Base-by-base conservation (phyloP, 2,329 filamentous ascomycete species). In the Thermoascus crustaceus region DNA sequence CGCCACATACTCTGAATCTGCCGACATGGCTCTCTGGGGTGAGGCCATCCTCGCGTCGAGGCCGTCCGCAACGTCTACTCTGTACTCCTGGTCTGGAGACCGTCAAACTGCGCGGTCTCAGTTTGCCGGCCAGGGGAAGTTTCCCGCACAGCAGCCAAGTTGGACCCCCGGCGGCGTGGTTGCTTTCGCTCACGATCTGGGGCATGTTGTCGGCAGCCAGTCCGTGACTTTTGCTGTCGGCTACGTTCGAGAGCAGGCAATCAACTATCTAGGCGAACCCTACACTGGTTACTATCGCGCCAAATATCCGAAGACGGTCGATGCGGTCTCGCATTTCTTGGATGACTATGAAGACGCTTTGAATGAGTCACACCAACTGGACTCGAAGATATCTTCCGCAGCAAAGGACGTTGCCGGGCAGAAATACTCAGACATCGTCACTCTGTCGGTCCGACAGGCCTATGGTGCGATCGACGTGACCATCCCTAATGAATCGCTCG, bases 11-110 rank as follows among this genome's bases (percentile, higher is more conserved):
- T 37, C 54, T 3, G 57, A 67, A 38, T 45, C 50, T n/a, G 38
- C 41, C 17, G 56, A 67, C 22, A 63, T 64, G 58, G 63, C 64
- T 16, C 50, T 54, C 5, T 68, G 63, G 61, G 64, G 64, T 11
- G 54, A 61, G 13, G 54, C 53, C 4, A 54, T 67, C 16, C 56
- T 64, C 37, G 62, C 61, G n/a, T 56, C 62, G 5, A 53, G 50
- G 13, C 47, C 53, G 13, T 49, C 43, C 7, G 32, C 42, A 18
- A 36, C 32, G 4, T 54, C 49, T 6, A 50, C 33, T 2, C 38
- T 63, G 7, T 54, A 58, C 1, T 49, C 52, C 10, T 43, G 49
- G 4, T 52, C 57, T 3, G 63, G 62, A 4, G 41, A 46, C 7
- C 34, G 43, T 1, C 39, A 45, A 7, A 42, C 45, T 3, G 46